Base-by-base conservation (phyloP, 2,329 filamentous ascomycete genomes). In the Parasarocladium wereldwijsianum region DNA sequence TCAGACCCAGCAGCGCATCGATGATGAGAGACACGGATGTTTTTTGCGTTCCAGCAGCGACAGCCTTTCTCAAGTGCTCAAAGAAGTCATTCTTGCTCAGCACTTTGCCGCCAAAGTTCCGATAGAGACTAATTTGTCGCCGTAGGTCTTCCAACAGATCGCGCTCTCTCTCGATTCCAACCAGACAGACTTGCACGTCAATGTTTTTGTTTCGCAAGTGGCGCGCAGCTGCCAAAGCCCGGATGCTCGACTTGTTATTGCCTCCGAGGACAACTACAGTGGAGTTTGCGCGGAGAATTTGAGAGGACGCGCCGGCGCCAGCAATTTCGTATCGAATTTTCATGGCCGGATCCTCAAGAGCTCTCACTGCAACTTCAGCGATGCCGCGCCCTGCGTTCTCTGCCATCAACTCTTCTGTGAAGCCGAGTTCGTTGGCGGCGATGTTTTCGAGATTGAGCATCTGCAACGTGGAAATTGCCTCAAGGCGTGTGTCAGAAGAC, bases 401-500 rank as follows among this genome's bases (percentile, higher is more conserved):
- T 1, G 83, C 76, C 60, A 96, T 83, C 51, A 94, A 76, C 31
- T 90, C 83, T 47, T 93, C 84, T 0, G 77, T 81, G 26, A 96
- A 63, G 5, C 85, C 85, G 34, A 92, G 71, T 40, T 94, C 85
- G 24, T 82, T 78, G 35, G 85, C 77, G 0, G 86, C 85, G 33
- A 92, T 81, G 44, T 90, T 86, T 54, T 96, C 90, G 2, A 96
- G 70, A 37, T 90, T 87, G 17, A 93, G 69, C 71, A 94, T 90
- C 46, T 93, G 84, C 22, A 90, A 60, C 5, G 87, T 66, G 12
- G 72, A 76, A 17, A 78, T 69, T 5, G 70, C 60, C 41, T 77
- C 72, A 17, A 75, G 55, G 9, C 64, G 67, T 20, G 66, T 65
- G 40, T 66, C 63, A 2, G 68, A 69, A 7, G 60, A 62, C 12